phyloP scores from a whole-genome alignment of 2,329 filamentous ascomycete species.

The Trichoderma hamatum region DNA sequence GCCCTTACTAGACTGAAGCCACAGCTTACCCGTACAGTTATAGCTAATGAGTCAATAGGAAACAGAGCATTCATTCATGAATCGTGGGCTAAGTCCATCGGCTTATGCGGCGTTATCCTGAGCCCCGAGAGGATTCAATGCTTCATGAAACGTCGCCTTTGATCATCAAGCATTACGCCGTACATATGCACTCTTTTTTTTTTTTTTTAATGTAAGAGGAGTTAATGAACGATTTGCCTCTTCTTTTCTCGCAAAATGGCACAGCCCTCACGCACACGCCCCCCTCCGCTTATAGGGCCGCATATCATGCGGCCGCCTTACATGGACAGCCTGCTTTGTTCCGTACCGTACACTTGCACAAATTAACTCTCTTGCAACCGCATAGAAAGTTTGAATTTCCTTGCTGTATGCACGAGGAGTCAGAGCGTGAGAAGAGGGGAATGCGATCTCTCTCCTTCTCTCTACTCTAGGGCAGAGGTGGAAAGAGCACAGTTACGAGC shows the following conservation, averaged over 20 bases:
- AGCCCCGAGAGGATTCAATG: neutral
- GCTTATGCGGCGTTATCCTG: conserved; percentile 10
- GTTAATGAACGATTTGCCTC: neutral
- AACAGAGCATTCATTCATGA: neutral
- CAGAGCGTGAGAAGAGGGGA: neutral
- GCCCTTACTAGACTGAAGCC: neutral
- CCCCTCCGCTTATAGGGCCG: conserved; percentile 31
- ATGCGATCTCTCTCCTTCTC: conserved; percentile 10
- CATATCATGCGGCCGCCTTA: conserved; percentile 34
- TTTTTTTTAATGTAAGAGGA: neutral
- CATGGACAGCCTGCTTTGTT: conserved; percentile 13
- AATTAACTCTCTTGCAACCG: conserved; percentile 6
- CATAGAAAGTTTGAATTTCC: conserved; percentile 1
- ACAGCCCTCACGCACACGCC: conserved; percentile 25
- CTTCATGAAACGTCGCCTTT: conserved; percentile 4
- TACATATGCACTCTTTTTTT: conserved; percentile 8
- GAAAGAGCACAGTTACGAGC: neutral
- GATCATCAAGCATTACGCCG: conserved; percentile 10
- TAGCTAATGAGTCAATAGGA: neutral
- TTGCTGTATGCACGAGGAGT: conserved; percentile 17
- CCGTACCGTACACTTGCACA: conserved; percentile 20
- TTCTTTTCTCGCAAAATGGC: conserved; percentile 15
- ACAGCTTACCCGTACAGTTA: neutral
- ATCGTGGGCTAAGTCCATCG: neutral
- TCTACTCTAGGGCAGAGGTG: neutral